Conservation (phyloP, 2,329 filamentous ascomycete species). For the Sclerotinia trifoliorum region DNA sequence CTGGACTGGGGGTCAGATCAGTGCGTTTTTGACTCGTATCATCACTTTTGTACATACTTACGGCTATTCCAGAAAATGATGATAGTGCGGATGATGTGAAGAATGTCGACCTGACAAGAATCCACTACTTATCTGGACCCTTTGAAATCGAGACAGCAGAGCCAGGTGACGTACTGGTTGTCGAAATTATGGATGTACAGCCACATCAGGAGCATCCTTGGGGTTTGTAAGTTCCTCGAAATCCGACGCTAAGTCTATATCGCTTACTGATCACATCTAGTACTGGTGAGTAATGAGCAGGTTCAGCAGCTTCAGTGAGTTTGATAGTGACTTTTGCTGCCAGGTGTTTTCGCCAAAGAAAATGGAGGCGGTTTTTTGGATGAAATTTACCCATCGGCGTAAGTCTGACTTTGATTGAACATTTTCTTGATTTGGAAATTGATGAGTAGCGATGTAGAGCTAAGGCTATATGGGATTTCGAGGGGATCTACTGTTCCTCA, state of each 20-base stretch:
- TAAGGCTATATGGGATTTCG: constrained; percentile 76
- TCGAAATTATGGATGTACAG: constrained; percentile 92
- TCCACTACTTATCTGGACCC: constrained; percentile 87
- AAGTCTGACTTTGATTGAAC: constrained; percentile 37
- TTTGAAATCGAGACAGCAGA: constrained; percentile 83
- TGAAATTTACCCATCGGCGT: constrained; percentile 82
- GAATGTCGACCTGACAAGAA: constrained; percentile 77
- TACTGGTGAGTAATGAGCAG: constrained; percentile 5
- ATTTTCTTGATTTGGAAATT: not conserved
- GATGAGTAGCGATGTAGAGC: constrained; percentile 45
- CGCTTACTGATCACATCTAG: not conserved
- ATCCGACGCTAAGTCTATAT: not conserved
- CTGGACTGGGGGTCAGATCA: constrained; percentile 75
- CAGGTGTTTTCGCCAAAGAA: constrained; percentile 60
- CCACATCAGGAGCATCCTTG: constrained; percentile 82
- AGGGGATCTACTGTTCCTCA: constrained; percentile 77
- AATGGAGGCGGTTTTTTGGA: constrained; percentile 91
- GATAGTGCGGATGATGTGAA: constrained; percentile 86
- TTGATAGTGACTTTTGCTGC: constrained; percentile 1
- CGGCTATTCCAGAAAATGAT: constrained; percentile 58
- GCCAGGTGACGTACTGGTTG: constrained; percentile 74
- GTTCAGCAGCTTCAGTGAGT: not conserved
- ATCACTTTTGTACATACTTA: not conserved
- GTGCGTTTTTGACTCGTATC: constrained; percentile 48
- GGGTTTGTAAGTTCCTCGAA: constrained; percentile 76